Evolutionary conservation across 306 rosid species (phyloP).

Genomic region (Vigna unguiculata): DNA sequence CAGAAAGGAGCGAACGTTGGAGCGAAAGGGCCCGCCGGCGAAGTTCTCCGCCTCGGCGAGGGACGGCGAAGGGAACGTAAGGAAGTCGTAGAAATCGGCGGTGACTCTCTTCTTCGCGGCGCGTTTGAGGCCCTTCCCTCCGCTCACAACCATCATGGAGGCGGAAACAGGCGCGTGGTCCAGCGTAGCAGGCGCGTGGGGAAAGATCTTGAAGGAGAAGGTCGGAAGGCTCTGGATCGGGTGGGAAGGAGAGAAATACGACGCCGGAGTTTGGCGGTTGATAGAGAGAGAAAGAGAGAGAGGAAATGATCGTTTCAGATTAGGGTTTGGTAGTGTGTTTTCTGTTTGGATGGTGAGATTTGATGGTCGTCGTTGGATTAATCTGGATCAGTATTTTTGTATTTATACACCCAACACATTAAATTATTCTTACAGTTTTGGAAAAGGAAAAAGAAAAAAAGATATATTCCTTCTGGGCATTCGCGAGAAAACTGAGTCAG

Average conservation of each 20-base stretch:
- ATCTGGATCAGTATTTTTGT: slow-evolving; percentile 30
- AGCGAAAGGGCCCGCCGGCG: slow-evolving; percentile 66
- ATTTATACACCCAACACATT: background rate
- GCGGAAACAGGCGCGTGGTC: slow-evolving; percentile 47
- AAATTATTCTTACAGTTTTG: background rate
- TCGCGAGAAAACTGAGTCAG: slow-evolving; percentile 38
- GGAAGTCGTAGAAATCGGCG: slow-evolving; percentile 82
- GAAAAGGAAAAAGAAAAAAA: slow-evolving; percentile 8
- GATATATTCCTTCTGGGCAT: slow-evolving; percentile 34
- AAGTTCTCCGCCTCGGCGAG: slow-evolving; percentile 36
- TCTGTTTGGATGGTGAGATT: slow-evolving; percentile 48
- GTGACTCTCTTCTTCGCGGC: slow-evolving; percentile 86
- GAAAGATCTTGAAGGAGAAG: background rate
- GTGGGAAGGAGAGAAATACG: background rate
- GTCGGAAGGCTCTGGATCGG: slow-evolving; percentile 26
- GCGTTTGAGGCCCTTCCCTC: slow-evolving; percentile 77
- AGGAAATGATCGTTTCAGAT: slow-evolving; percentile 39
- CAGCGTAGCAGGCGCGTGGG: slow-evolving; percentile 50
- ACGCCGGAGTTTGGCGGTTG: slow-evolving; percentile 30
- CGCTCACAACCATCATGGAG: slow-evolving; percentile 73
- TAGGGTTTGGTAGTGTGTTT: slow-evolving; percentile 38
- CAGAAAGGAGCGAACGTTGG: slow-evolving; percentile 65
- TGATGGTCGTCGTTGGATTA: slow-evolving; percentile 51
- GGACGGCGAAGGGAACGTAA: slow-evolving; percentile 63
- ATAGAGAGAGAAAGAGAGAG: background rate